Evolutionary conservation across 2,329 filamentous ascomycete genomes (phyloP), one percentile per base, ranked within the genome.

Genomic region (Sporothrix euskadiensis): DNA sequence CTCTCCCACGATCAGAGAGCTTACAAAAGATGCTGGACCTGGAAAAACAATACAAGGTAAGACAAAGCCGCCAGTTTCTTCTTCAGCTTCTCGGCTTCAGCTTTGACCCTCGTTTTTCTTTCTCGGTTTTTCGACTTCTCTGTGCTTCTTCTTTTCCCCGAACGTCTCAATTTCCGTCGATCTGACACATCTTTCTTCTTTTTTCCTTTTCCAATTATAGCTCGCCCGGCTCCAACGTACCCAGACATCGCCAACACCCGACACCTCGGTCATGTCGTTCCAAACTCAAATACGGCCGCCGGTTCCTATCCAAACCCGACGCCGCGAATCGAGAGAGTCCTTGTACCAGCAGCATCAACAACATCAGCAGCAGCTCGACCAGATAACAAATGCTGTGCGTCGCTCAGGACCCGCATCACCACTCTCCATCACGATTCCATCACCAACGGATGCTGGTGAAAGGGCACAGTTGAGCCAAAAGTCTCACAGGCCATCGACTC

Each of bases 11-110:
- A 77, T 82, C 83, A 75, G 84, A 84, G 78, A 88, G 84, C 79
- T 84, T 89, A 76, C 84, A 88, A 79, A 84, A 83, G 74, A 89
- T 90, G 88, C 82, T 89, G 68, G 87, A 89, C 77, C 80, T 89
- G 70, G 88, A 90, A 78, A 87, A 86, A 78, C 83, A 83, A 78
- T 84, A 83, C 80, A 88, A 88, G 85, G 88, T 89, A 82, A 82
- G 26, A 47, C 54, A 61, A 9, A 4, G 4, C 12, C 39, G 22
- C 57, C 26, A 26, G 30, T 44, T 6, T 68, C 26, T 22, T 68
- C 16, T 68, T 65, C 39, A 56, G 41, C 56, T 30, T 35, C 26
- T 26, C 35, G 8, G 35, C 35, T 35, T 26, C 44, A 16, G 44
- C 32, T 35, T 65, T 26, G 22, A 16, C 47, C 32, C 35, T 49